Evolutionary conservation across 768 basidiomycete genomes (phyloP).

Genomic region (Podaxis mareebaensis): DNA sequence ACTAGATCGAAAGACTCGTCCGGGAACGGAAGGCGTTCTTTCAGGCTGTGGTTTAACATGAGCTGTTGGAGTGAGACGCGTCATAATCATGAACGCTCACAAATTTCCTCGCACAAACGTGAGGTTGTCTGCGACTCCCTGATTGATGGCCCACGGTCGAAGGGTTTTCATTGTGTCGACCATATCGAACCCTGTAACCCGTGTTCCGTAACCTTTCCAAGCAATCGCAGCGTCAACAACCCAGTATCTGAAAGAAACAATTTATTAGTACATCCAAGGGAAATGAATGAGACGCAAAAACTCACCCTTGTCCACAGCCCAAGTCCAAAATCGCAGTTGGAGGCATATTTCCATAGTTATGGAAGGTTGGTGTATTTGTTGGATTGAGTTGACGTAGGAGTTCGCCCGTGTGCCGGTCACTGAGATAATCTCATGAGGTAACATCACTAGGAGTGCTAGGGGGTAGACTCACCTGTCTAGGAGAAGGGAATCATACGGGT

Average conservation of each 20-base stretch:
- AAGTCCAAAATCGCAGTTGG: slow-evolving; percentile 65
- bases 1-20: slow-evolving; percentile 67
- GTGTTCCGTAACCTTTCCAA: slow-evolving; percentile 56
- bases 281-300: background rate
- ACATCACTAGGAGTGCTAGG: background rate
- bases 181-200: slow-evolving; percentile 66
- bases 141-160: slow-evolving; percentile 33
- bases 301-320: slow-evolving; percentile 67
- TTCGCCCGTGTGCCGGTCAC: slow-evolving; percentile 57
- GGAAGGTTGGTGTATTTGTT: slow-evolving; percentile 57
- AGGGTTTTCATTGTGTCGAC: slow-evolving; percentile 40
- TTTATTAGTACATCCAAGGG: background rate
- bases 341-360: slow-evolving; percentile 44
- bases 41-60: slow-evolving; percentile 40
- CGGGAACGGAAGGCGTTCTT: slow-evolving; percentile 59
- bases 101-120: slow-evolving; percentile 64
- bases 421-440: slow-evolving; percentile 27
- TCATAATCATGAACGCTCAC: slow-evolving; percentile 40
- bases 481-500: slow-evolving; percentile 50
- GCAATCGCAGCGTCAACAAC: slow-evolving; percentile 57
- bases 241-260: slow-evolving; percentile 44
- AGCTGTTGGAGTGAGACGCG: background rate
- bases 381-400: slow-evolving; percentile 57
- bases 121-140: slow-evolving; percentile 40
- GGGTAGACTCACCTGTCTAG: slow-evolving; percentile 54